Conservation (phyloP, 176 grass and related monocot species). For the Paspalum vaginatum region DNA sequence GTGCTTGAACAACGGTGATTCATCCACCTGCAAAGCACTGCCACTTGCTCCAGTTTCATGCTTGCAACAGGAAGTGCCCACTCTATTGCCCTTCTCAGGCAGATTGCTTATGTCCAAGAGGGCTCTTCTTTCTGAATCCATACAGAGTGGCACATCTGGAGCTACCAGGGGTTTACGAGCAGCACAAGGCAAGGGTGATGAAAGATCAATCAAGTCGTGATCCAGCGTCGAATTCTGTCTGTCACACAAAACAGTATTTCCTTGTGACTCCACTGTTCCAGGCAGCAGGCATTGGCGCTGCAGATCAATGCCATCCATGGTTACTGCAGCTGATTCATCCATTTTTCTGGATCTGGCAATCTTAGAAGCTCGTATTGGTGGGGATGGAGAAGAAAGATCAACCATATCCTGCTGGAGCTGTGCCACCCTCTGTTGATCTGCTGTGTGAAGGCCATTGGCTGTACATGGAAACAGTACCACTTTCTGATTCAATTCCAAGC, state of each 20-base stretch:
- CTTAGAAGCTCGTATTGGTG: slow-evolving; percentile 52
- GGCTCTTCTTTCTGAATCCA: slow-evolving; percentile 37
- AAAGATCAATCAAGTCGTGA: slow-evolving; percentile 3
- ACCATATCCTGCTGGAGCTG: slow-evolving; percentile 43
- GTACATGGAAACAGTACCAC: slow-evolving; percentile 16
- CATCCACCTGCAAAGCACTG: slow-evolving; percentile 43
- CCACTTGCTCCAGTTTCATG: slow-evolving; percentile 38
- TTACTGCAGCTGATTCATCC: not conserved
- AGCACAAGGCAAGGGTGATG: slow-evolving; percentile 27
- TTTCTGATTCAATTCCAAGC: slow-evolving; percentile 59
- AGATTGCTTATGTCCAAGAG: slow-evolving; percentile 44
- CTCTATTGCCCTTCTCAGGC: slow-evolving; percentile 15
- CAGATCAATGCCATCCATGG: slow-evolving; percentile 45
- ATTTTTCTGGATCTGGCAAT: slow-evolving; percentile 47
- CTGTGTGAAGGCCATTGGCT: slow-evolving; percentile 19
- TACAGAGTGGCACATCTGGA: not conserved
- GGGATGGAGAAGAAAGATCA: slow-evolving; percentile 68
- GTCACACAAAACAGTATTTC: not conserved
- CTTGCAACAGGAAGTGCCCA: not conserved
- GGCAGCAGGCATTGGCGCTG: slow-evolving; percentile 40
- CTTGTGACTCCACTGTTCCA: slow-evolving; percentile 43
- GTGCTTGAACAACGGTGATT: slow-evolving; percentile 14
- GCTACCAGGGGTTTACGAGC: slow-evolving; percentile 2
- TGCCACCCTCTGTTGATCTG: slow-evolving; percentile 8
- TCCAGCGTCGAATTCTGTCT: not conserved